Base-by-base conservation (phyloP, 345 rosid genomes). In the Mangifera indica region DNA sequence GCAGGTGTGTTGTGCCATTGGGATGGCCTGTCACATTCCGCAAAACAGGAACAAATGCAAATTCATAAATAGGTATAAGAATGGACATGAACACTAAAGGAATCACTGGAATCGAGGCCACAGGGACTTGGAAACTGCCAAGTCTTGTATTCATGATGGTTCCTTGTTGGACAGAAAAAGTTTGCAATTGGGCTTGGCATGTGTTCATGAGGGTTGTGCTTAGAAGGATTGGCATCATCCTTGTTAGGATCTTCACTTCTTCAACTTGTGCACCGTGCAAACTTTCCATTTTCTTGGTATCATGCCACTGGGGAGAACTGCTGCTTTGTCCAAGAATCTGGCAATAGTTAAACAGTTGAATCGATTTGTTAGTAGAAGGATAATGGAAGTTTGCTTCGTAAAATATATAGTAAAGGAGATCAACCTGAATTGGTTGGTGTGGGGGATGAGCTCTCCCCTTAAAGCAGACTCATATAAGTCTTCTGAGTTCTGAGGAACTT, bases 221-320 rank as follows among this genome's bases (percentile, higher is more conserved):
- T 4, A 78, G 74, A 37, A 81, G 57, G 59, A 83, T 81, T 3
- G 89, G 81, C 72, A 83, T 57, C 86, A 83, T 85, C 67, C 86
- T 77, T 15, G 80, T 67, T 26, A 85, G 81, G 68, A 85, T 81
- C 77, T 85, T 83, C 22, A 81, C 84, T 79, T 85, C 86, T 79
- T 83, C 89, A 4, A 83, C 86, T 61, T 85, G 86, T 22, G 86
- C 67, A 83, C 82, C 0, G 76, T 81, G 76, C 86, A 85, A 13
- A 76, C 78, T 49, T 29, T 78, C 84, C 85, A 78, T 66, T 63
- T 73, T 10, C 22, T 40, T 0, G 73, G 63, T 20, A 63, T 46
- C 9, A 20, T 12, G 48, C 73, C 78, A 14, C 72, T 26, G 4
- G 72, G 69, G 54, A 76, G 26, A 59, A 81, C 60, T 0, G 82